phyloP scores from a whole-genome alignment of 768 basidiomycete species.

The Mycena latifolia region DNA sequence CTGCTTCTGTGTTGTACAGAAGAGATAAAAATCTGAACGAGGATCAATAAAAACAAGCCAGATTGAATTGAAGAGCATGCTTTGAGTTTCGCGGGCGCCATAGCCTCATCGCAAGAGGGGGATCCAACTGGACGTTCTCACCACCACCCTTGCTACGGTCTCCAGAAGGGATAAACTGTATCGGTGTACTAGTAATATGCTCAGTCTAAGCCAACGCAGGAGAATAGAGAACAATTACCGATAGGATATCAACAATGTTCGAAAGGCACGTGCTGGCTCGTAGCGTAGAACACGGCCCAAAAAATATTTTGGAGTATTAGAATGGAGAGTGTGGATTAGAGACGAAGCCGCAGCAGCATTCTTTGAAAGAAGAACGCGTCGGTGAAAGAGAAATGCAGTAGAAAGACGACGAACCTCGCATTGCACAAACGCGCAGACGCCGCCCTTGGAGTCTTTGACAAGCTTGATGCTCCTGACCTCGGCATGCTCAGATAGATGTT shows the following conservation, averaged over 20 bases:
- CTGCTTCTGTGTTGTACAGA: conserved; percentile 69
- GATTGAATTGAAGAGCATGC: conserved; percentile 47
- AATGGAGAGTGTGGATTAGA: conserved; percentile 71
- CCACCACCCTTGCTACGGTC: conserved; percentile 37
- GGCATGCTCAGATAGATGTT: conserved; percentile 75
- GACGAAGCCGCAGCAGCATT: conserved; percentile 66
- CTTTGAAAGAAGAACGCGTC: conserved; percentile 50
- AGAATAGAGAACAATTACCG: conserved; percentile 53
- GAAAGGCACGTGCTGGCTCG: conserved; percentile 82
- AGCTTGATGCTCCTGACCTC: conserved; percentile 78
- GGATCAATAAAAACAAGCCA: conserved; percentile 38
- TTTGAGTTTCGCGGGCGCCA: conserved; percentile 65
- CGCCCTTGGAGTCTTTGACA: conserved; percentile 80
- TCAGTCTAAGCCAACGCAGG: not conserved
- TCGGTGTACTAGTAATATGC: conserved; percentile 49
- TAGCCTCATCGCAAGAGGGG: conserved; percentile 73
- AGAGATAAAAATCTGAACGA: conserved; percentile 53
- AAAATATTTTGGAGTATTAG: conserved; percentile 69
- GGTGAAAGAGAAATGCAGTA: conserved; percentile 21
- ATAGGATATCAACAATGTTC: conserved; percentile 82
- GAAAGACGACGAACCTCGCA: conserved; percentile 69
- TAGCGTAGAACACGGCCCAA: conserved; percentile 81
- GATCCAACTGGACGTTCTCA: conserved; percentile 55
- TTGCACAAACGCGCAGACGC: conserved; percentile 88
- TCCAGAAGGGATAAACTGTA: conserved; percentile 47